Evolutionary conservation across 2,329 filamentous ascomycete genomes (phyloP).

Genomic region (Claviceps sp.): DNA sequence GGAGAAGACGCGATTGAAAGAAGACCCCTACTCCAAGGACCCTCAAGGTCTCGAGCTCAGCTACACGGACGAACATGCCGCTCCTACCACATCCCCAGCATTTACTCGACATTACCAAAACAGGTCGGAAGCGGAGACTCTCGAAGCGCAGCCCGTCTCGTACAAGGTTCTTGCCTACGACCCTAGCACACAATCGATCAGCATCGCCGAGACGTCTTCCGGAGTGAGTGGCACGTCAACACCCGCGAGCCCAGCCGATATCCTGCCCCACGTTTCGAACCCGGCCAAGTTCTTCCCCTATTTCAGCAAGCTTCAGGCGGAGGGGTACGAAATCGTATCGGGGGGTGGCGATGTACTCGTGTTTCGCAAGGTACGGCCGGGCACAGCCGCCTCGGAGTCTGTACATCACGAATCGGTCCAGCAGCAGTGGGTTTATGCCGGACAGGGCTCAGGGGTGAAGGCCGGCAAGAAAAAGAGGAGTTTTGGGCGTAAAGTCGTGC

Average conservation of each 20-base stretch:
- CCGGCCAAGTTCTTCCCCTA: constrained; percentile 53
- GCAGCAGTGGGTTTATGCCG: constrained; percentile 25
- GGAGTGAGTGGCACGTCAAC: constrained; percentile 32
- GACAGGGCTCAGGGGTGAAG: background rate
- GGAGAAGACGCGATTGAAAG: constrained; percentile 10
- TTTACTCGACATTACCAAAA: constrained; percentile 20
- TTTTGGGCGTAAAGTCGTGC: constrained; percentile 32
- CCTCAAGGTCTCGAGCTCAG: constrained; percentile 35
- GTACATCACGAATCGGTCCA: constrained; percentile 42
- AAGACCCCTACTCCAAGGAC: constrained; percentile 28
- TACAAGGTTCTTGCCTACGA: constrained; percentile 60
- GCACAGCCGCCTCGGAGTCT: constrained; percentile 6
- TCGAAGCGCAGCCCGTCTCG: constrained; percentile 5
- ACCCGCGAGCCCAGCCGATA: constrained; percentile 44
- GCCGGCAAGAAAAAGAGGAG: constrained; percentile 29
- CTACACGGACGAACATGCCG: constrained; percentile 29
- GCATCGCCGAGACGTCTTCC: constrained; percentile 46
- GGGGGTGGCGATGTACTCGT: constrained; percentile 50
- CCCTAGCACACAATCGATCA: constrained; percentile 40
- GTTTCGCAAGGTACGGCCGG: constrained; percentile 43
- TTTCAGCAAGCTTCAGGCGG: constrained; percentile 41
- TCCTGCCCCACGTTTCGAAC: constrained; percentile 45
- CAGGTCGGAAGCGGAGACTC: background rate
- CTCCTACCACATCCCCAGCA: constrained; percentile 19
- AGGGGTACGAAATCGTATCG: constrained; percentile 55